Conservation (phyloP, 2,329 filamentous ascomycete genomes). For the Canariomyces notabilis region DNA sequence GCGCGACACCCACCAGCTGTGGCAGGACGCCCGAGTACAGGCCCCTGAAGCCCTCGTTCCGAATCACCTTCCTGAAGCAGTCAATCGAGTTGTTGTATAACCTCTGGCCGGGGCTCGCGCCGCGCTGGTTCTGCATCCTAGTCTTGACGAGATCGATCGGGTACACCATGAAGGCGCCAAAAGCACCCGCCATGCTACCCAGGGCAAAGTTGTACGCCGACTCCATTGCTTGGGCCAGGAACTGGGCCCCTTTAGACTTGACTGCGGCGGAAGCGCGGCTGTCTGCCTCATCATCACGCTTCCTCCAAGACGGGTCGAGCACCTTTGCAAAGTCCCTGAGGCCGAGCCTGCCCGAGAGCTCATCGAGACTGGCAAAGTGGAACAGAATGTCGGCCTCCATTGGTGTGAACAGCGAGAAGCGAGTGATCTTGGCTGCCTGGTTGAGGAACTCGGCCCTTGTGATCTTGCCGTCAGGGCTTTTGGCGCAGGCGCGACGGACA, state of each 20-base stretch:
- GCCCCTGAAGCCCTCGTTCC: slow-evolving; percentile 84
- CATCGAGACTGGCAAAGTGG: slow-evolving; percentile 92
- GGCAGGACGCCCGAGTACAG: slow-evolving; percentile 93
- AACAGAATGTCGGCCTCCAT: slow-evolving; percentile 99
- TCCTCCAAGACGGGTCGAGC: slow-evolving; percentile 86
- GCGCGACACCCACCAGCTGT: slow-evolving; percentile 95
- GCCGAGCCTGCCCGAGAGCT: slow-evolving; percentile 78
- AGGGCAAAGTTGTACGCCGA: slow-evolving; percentile 87
- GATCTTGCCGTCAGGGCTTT: slow-evolving; percentile 86
- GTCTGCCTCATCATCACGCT: slow-evolving; percentile 51
- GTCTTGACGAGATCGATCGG: slow-evolving; percentile 99
- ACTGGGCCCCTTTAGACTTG: slow-evolving; percentile 48
- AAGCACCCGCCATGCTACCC: slow-evolving; percentile 86
- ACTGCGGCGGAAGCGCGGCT: slow-evolving; percentile 37
- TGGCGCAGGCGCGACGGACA: slow-evolving; percentile 76
- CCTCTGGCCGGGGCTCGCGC: slow-evolving; percentile 72
- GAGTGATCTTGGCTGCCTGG: slow-evolving; percentile 83
- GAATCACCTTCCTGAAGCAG: slow-evolving; percentile 87
- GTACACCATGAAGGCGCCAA: slow-evolving; percentile 99
- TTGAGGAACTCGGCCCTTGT: slow-evolving; percentile 91
- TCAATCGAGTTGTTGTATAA: slow-evolving; percentile 97
- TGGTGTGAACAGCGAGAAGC: slow-evolving; percentile 93
- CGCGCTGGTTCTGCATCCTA: slow-evolving; percentile 94
- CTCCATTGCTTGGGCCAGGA: slow-evolving; percentile 63
- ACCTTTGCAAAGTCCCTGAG: slow-evolving; percentile 89